Conservation (phyloP, 2,329 filamentous ascomycete genomes). For the Penicillium sp. region DNA sequence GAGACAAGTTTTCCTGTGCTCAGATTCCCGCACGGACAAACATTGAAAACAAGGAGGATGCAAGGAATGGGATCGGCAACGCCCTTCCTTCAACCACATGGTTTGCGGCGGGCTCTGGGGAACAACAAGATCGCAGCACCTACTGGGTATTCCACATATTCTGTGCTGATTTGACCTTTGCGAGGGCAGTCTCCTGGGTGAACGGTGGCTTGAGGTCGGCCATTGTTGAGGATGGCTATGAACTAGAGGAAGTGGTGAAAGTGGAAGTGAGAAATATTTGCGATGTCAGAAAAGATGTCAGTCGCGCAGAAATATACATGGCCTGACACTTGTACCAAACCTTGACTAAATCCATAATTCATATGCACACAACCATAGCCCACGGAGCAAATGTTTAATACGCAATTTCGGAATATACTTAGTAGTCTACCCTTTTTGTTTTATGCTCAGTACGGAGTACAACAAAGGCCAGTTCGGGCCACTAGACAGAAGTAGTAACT, state of each 20-base stretch:
- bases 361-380: no score
- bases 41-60: slow-evolving; percentile 13
- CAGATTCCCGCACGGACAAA: slow-evolving; percentile 14
- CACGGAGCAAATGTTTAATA: no score
- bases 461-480: no score
- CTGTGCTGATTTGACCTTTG: slow-evolving; percentile 79
- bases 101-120: slow-evolving; percentile 1
- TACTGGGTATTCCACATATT: slow-evolving; percentile 75
- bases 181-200: slow-evolving; percentile 62
- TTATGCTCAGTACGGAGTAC: no score
- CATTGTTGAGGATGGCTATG: no score
- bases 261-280: neutral
- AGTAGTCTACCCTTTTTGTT: no score
- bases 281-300: neutral
- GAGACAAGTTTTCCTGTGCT: slow-evolving; percentile 8
- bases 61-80: slow-evolving; percentile 10
- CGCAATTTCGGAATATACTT: no score
- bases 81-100: slow-evolving; percentile 17
- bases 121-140: slow-evolving; percentile 14
- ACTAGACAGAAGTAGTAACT: no score
- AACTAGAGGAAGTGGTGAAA: no score
- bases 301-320: no score
- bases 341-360: no score
- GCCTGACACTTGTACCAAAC: no score
- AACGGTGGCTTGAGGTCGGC: slow-evolving; percentile 59